A percentile compares a stretch with the other conserved stretches of the same genome.
These are phyloP conservation scores for Arthroderma uncinatum DNA, from an alignment of 2,329 filamentous ascomycete genomes.

Conservation along the genomic window DNA sequence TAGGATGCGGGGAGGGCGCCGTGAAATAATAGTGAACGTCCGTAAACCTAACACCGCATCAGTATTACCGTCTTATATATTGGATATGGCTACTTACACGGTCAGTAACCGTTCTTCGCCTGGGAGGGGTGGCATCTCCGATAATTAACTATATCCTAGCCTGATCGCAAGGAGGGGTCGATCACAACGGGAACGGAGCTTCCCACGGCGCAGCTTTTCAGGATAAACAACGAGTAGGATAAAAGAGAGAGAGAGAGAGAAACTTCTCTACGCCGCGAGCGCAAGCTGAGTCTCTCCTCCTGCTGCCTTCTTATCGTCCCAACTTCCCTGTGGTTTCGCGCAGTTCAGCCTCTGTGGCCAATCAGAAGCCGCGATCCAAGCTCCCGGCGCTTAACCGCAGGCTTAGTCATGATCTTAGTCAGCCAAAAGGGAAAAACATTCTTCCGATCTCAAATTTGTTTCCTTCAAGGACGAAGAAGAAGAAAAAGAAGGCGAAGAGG, in stretches of 20 bases:
- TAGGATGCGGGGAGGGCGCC: slow-evolving; percentile 43
- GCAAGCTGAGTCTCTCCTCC: neutral
- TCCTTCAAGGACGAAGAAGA: neutral
- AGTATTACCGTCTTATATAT: slow-evolving; percentile 7
- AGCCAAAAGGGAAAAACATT: no score
- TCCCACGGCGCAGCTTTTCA: neutral
- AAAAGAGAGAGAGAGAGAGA: neutral
- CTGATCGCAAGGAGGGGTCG: neutral
- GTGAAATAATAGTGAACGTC: slow-evolving; percentile 56
- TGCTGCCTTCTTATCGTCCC: neutral
- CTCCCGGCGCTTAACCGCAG: neutral
- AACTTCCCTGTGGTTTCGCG: neutral
- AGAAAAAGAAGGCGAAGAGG: neutral
- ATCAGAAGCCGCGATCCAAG: neutral
- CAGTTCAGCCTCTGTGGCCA: neutral
- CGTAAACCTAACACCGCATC: slow-evolving; percentile 41
- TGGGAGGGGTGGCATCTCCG: slow-evolving; percentile 34
- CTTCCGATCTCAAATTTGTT: neutral
- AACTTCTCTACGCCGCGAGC: neutral
- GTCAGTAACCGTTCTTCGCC: slow-evolving; percentile 39
- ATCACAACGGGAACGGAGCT: neutral
- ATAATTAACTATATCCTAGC: neutral
- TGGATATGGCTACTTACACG: slow-evolving; percentile 28
- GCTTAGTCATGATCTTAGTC: neutral
- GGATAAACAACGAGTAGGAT: neutral